These are phyloP conservation scores for Capsella rubella DNA, from an alignment of 441 rosid species.

Conservation along the genomic window DNA sequence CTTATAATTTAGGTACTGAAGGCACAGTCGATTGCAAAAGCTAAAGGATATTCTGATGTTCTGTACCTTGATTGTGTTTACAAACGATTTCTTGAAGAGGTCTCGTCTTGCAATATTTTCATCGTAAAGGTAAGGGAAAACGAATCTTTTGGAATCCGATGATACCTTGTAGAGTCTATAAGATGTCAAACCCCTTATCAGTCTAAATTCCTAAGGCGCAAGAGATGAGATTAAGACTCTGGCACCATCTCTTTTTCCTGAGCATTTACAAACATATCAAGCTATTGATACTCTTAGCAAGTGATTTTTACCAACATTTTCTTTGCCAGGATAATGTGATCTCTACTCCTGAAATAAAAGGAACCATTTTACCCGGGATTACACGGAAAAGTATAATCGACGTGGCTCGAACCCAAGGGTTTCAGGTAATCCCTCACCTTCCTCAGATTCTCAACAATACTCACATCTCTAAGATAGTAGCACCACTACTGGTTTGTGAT, in stretches of 20 bases:
- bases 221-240: constrained; percentile 17
- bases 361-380: constrained; percentile 92
- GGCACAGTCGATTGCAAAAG: constrained; percentile 90
- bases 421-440: constrained; percentile 53
- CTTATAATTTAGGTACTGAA: constrained; percentile 68
- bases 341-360: constrained; percentile 82
- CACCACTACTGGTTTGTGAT: neutral
- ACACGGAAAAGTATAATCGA: constrained; percentile 88
- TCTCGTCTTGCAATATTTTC: constrained; percentile 95
- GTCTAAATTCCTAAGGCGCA: neutral
- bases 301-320: constrained; percentile 2
- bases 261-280: neutral
- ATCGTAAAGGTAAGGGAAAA: constrained; percentile 75
- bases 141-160: neutral
- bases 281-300: constrained; percentile 1
- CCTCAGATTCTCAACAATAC: constrained; percentile 13
- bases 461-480: constrained; percentile 14
- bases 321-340: constrained; percentile 63
- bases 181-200: neutral
- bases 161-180: constrained; percentile 5
- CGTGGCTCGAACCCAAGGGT: constrained; percentile 82
- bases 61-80: constrained; percentile 90
- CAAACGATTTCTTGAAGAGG: constrained; percentile 87
- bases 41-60: constrained; percentile 94
- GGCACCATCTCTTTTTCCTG: neutral